Base-by-base conservation (phyloP, 2,329 filamentous ascomycete genomes). In the Fusarium verrucosum region DNA sequence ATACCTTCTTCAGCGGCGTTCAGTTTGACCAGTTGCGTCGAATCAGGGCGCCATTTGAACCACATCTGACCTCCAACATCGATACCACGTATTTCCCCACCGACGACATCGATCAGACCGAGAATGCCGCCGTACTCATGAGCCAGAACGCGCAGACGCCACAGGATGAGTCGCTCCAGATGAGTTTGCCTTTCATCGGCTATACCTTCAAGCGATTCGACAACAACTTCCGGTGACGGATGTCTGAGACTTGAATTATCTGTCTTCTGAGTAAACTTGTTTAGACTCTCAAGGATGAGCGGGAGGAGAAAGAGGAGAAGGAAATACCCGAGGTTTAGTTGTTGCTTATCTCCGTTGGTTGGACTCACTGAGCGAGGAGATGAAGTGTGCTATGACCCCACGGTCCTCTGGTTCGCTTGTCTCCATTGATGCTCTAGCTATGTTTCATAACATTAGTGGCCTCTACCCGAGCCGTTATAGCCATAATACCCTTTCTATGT, bases 1-100 rank as follows among this genome's bases (percentile, higher is more conserved):
- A 99, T 77, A 85, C 91, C 16, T 99, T 98, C 85, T 99, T 99
- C 90, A 90, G 92, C 30, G 95, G 95, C 50, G 95, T 99, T 25
- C 91, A 96, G 69, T 99, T 96, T 83, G 92, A 97, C 68, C 91
- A 91, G 70, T 84, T 99, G 68, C 92, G 95, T 66, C 89, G 90
- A 60, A 98, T 99, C 73, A 90, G 94, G 33, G 95, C 95, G 57
- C 95, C 95, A 1, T 99, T 99, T 75, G 94, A 98, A 81, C 95
- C 95, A 4, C 92, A 93, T 73, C 83, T 99, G 66, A 91, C 91
- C 60, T 96, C 92, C 64, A 95, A 95, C 77, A 91, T 97, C 72
- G 95, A 99, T 76, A 97, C 95, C 19, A 94, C 94, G 42, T 98
- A 99, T 83, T 99, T 99, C 88, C 95, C 95, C 10, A 97, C 93